phyloP scores from a whole-genome alignment of 208 protist species.

The Leishmania turanica region DNA sequence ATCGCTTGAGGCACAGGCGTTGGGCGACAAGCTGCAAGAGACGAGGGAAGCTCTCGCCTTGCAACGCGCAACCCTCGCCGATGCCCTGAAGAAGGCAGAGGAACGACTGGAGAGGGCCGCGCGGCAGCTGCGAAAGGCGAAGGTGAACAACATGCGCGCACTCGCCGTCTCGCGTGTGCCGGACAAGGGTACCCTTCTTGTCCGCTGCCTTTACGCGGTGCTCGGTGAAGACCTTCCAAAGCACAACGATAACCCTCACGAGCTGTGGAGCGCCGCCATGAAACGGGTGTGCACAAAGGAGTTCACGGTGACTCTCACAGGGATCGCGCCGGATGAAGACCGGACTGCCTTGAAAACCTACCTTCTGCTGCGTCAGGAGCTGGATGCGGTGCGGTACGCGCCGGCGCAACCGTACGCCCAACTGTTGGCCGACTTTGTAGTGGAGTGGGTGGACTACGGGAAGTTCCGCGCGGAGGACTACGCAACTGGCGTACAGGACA shows the following conservation, averaged over 20 bases:
- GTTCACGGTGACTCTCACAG: conserved; percentile 33
- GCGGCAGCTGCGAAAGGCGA: conserved; percentile 39
- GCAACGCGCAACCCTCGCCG: conserved; percentile 3
- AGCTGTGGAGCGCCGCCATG: conserved; percentile 56
- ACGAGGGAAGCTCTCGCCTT: not conserved
- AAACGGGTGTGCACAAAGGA: conserved; percentile 48
- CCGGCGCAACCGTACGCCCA: conserved; percentile 49
- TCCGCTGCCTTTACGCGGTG: conserved; percentile 56
- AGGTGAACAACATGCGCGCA: conserved; percentile 38
- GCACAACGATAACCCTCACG: conserved; percentile 39
- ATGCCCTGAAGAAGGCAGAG: conserved; percentile 26
- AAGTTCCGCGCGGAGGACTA: conserved; percentile 22
- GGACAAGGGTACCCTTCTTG: conserved; percentile 51
- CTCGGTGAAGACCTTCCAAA: conserved; percentile 64
- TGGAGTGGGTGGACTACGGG: conserved; percentile 45
- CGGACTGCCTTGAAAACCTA: conserved; percentile 6
- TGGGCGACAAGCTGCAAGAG: conserved; percentile 18
- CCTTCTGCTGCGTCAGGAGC: conserved; percentile 34
- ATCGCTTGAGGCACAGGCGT: conserved; percentile 27
- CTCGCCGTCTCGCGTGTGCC: conserved; percentile 40
- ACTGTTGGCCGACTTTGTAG: conserved; percentile 55
- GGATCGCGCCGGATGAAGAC: conserved; percentile 20
- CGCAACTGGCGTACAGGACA: conserved; percentile 1
- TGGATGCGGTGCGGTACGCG: conserved; percentile 55
- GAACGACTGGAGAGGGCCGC: conserved; percentile 34